A percentile compares a stretch with the other conserved stretches of the same genome.
These are phyloP conservation scores for Plasmodium vivax DNA, from an alignment of 169 alveolate species.

Conservation along the genomic window DNA sequence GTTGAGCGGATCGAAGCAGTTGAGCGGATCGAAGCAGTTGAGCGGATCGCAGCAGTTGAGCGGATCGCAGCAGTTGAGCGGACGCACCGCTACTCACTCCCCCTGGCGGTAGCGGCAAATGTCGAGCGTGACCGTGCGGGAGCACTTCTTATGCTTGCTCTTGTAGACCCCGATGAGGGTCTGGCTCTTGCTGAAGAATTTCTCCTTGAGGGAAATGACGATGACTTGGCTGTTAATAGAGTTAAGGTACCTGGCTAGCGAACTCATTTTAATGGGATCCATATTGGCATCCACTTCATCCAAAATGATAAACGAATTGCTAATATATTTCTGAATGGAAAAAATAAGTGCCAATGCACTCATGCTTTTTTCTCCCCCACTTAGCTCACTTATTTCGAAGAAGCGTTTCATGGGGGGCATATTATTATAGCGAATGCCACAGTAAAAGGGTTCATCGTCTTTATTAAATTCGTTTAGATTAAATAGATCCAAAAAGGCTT, in stretches of 20 bases:
- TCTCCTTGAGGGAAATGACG: conserved; percentile 90
- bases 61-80: neutral
- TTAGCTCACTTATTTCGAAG: conserved; percentile 79
- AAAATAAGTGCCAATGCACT: conserved; percentile 93
- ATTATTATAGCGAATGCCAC: conserved; percentile 82
- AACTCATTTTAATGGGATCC: conserved; percentile 89
- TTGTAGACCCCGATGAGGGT: conserved; percentile 88
- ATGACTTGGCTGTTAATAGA: conserved; percentile 86
- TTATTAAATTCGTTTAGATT: conserved; percentile 79
- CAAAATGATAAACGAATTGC: conserved; percentile 92
- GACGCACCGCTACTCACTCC: neutral
- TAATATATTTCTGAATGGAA: conserved; percentile 90
- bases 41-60: too few relatives aligned
- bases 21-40: neutral
- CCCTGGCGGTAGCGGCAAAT: conserved; percentile 76
- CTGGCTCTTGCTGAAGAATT: conserved; percentile 88
- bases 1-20: neutral
- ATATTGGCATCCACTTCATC: conserved; percentile 96
- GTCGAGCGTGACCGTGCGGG: conserved; percentile 84
- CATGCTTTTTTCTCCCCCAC: conserved; percentile 98
- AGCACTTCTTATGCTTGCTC: conserved; percentile 77
- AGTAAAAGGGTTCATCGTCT: conserved; percentile 82
- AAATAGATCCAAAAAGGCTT: conserved; percentile 81
- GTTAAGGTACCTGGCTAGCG: conserved; percentile 83
- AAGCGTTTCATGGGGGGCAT: conserved; percentile 86